Base-by-base conservation (phyloP, 2,329 filamentous ascomycete species). In the Penicillium sp. region DNA sequence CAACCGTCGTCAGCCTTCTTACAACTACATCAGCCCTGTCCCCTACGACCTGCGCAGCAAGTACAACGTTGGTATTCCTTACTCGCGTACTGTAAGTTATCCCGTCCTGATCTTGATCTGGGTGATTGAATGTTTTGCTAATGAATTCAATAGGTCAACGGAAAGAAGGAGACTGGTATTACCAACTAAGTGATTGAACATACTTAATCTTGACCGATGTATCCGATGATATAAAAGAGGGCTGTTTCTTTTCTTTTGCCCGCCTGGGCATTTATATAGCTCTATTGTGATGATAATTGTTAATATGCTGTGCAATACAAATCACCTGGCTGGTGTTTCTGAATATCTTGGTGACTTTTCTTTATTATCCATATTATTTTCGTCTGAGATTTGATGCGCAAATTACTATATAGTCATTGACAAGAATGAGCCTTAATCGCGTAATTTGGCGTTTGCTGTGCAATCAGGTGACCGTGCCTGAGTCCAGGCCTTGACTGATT, bases 1-100 rank as follows among this genome's bases (percentile, higher is more conserved):
- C 43, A 54, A 61, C 27, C 62, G 64, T 37, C 61, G 58, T 27
- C 33, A 67, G 52, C 60, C 73, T 14, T 72, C 68, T 11, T 71
- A 72, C 59, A 68, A 75, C 61, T 75, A 75, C 59, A 69, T 63
- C 16, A 73, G 67, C 55, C 73, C 73, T 14, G 67, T 73, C 44
- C 71, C 71, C 1, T 71, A 67, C 48, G 66, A 73, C 37, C 57
- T 61, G 3, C 55, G 56, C 45, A 63, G 53, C 44, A 60, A 61
- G 35, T 69, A 66, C 57, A 73, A 72, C 35, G 26, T 64, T 21
- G 64, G 64, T 46, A 57, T 67, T 21, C 62, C 63, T 53, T 67
- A 60, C 56, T 57, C 47, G 49, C 64, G 64, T 49, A 60, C 55
- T 43, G 35, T 59, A 27, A 60, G 62, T 55, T 33, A 53, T 51